Conservation (phyloP, 305 asterid species). For the Fraxinus latifolia region DNA sequence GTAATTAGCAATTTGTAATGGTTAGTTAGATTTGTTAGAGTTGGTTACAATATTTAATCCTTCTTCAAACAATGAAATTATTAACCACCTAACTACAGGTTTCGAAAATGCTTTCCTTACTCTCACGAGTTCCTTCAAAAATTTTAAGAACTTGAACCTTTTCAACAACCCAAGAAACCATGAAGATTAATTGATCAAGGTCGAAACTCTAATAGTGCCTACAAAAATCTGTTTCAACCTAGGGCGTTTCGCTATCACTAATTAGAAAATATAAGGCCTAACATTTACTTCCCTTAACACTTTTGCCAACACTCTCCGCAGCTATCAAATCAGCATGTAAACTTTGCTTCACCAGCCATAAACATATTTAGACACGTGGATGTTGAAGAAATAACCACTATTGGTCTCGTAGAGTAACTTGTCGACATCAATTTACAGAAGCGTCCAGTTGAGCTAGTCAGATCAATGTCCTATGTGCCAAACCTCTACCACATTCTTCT, state of each 20-base stretch:
- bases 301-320: not conserved
- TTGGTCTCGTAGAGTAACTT: not conserved
- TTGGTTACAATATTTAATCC: not conserved
- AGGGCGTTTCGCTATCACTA: not conserved
- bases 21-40: not conserved
- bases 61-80: not conserved
- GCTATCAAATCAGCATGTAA: not conserved
- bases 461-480: constrained; percentile 5
- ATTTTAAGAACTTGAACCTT: not conserved
- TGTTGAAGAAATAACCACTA: not conserved
- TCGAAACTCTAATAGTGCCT: not conserved
- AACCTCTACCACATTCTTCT: constrained; percentile 2
- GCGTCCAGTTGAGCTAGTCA: not conserved
- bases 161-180: not conserved
- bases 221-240: not conserved
- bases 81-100: not conserved
- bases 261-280: not conserved
- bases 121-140: not conserved
- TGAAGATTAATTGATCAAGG: not conserved
- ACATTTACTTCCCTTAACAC: not conserved
- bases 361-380: not conserved
- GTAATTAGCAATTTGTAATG: not conserved
- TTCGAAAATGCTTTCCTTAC: not conserved
- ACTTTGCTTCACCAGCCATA: not conserved
- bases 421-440: not conserved